Percentiles rank a stretch among this genome's conserved stretches.
Evolutionary conservation across 352 stramenopile species (phyloP).

Genomic region (Globisporangium spiculum): DNA sequence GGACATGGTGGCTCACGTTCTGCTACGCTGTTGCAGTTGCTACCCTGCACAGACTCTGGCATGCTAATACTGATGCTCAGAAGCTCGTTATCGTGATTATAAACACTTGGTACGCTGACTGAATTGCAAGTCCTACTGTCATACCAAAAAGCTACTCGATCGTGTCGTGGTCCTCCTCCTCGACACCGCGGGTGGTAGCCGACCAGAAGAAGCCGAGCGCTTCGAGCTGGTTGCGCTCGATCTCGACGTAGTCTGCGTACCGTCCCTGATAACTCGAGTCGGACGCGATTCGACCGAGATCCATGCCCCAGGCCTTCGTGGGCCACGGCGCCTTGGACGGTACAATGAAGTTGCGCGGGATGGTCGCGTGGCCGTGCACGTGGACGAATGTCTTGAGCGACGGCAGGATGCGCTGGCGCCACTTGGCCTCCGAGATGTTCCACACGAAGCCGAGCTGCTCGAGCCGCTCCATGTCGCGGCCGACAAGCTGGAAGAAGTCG

Average conservation of each 20-base stretch:
- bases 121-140: background rate
- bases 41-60: background rate
- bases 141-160: background rate
- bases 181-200: background rate
- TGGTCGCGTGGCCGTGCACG: constrained; percentile 26
- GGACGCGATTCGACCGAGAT: constrained; percentile 33
- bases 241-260: constrained; percentile 51
- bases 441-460: constrained; percentile 59
- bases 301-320: constrained; percentile 26
- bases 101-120: background rate
- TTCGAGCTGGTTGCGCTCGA: constrained; percentile 44
- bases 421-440: constrained; percentile 41
- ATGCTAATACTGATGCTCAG: background rate
- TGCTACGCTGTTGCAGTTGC: background rate
- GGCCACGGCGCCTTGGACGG: constrained; percentile 41
- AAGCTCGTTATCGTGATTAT: background rate
- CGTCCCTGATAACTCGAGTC: constrained; percentile 22
- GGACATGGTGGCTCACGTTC: background rate
- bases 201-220: constrained; percentile 50
- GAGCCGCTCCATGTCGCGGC: constrained; percentile 39
- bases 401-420: constrained; percentile 42
- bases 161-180: constrained; percentile 11
- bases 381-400: constrained; percentile 42
- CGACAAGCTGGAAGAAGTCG: constrained; percentile 48
- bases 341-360: constrained; percentile 52